phyloP scores from a whole-genome alignment of 2,329 filamentous ascomycete species.

The Stagonosporopsis tanaceti region DNA sequence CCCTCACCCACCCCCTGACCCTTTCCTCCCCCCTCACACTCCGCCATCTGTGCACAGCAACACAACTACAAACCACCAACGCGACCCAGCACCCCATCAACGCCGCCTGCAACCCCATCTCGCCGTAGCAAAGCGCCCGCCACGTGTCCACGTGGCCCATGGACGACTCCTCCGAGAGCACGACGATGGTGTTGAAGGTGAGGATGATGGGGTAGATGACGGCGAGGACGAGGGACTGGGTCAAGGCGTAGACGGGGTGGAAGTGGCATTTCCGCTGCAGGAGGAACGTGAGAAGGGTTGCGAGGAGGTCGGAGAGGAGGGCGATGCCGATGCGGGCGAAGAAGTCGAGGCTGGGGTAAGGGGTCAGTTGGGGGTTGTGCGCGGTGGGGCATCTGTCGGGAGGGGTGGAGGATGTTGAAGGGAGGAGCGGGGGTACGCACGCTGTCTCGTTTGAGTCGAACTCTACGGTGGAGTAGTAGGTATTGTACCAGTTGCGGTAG shows the following conservation, averaged over 20 bases:
- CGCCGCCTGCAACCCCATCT: constrained; percentile 4
- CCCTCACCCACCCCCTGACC: background rate
- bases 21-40: background rate
- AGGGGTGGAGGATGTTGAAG: background rate
- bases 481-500: constrained; percentile 6
- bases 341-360: background rate
- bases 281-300: background rate
- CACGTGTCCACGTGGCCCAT: background rate
- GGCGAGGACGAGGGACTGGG: background rate
- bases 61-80: background rate
- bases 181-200: background rate
- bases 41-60: constrained; percentile 4
- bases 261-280: background rate
- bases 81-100: background rate
- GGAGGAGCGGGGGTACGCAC: background rate
- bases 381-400: background rate
- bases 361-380: background rate
- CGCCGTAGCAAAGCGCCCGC: background rate
- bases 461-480: constrained; percentile 1
- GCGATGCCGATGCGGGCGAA: constrained; percentile 12
- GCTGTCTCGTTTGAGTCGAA: background rate
- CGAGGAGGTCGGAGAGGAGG: background rate
- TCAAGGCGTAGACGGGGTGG: constrained; percentile 4
- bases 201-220: background rate
- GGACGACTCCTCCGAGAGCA: background rate